Base-by-base conservation (phyloP, 345 rosid species). In the Crucihimalaya himalaica region DNA sequence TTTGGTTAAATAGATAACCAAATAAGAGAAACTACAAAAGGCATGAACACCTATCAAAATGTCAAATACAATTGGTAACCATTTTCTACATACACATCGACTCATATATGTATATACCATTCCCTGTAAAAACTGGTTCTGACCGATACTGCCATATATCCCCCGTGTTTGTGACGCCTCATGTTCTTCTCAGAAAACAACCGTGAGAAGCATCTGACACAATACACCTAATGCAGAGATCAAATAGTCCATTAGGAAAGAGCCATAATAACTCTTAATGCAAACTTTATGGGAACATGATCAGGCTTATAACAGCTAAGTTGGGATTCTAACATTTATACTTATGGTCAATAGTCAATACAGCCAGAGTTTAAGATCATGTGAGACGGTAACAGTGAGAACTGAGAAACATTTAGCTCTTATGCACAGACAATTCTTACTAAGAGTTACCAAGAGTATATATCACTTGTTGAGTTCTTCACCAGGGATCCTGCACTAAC, bases 391-490 rank as follows among this genome's bases (percentile, higher is more conserved):
- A 56, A 56, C 42, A 18, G 25, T 57, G 63, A 34, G 43, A 11
- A 32, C 27, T 32, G 43, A 32, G 2, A 32, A 57, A 57, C 43
- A 3, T 59, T 35, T 20, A 60, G 31, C 48, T 60, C 2, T 60
- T 60, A 39, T 21, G 48, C 19, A 60, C 32, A 39, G 48, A 60
- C 32, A 60, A 39, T 61, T 61, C 66, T 61, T 61, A 61, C 66
- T 25, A 61, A 15, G 66, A 40, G 50, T 25, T 50, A 59, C 66
- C 50, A 61, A 82, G 81, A 75, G 32, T 79, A 74, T 80, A 81
- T 35, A 70, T 73, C 83, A 63, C 68, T 83, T 32, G 77, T 45
- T 70, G 54, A 52, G 79, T 46, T 81, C 68, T 76, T 80, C 65
- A 86, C 73, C 69, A 78, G 57, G 31, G 78, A 39, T 66, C 81